A percentile compares a stretch with the other conserved stretches of the same genome.
These are phyloP conservation scores for Diaporthe citri DNA, from an alignment of 2,329 filamentous ascomycete species.

Conservation along the genomic window DNA sequence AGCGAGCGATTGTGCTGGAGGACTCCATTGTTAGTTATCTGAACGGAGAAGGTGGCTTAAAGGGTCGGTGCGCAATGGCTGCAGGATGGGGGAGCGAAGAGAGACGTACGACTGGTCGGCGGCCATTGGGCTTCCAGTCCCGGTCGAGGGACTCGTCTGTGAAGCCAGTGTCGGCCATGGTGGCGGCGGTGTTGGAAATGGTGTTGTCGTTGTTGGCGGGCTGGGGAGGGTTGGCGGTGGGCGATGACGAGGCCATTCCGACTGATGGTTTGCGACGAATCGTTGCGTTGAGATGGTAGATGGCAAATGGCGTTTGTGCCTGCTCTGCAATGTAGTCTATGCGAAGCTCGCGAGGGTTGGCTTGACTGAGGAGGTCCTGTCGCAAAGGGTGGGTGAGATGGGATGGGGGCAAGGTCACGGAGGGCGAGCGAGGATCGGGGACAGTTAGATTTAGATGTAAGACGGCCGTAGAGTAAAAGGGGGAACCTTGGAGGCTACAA, in stretches of 20 bases:
- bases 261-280: conserved; percentile 22
- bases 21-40: conserved; percentile 39
- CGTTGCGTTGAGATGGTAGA: not conserved
- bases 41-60: not conserved
- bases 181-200: not conserved
- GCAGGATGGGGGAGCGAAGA: conserved; percentile 53
- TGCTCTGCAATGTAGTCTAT: not conserved
- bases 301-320: not conserved
- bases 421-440: conserved; percentile 22
- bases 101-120: conserved; percentile 84
- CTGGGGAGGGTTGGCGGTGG: conserved; percentile 33
- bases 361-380: conserved; percentile 1
- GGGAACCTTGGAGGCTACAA: conserved; percentile 19
- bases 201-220: conserved; percentile 24
- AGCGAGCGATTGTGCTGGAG: conserved; percentile 84
- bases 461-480: conserved; percentile 26
- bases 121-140: conserved; percentile 83
- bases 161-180: conserved; percentile 35
- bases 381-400: conserved; percentile 4
- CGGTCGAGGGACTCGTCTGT: conserved; percentile 77
- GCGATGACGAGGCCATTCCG: conserved; percentile 40
- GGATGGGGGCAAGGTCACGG: conserved; percentile 3
- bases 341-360: not conserved
- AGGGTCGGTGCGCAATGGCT: not conserved
- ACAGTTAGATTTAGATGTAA: conserved; percentile 18